Conservation (phyloP, 2,329 filamentous ascomycete genomes). For the Tolypocladium cylindrosporum region DNA sequence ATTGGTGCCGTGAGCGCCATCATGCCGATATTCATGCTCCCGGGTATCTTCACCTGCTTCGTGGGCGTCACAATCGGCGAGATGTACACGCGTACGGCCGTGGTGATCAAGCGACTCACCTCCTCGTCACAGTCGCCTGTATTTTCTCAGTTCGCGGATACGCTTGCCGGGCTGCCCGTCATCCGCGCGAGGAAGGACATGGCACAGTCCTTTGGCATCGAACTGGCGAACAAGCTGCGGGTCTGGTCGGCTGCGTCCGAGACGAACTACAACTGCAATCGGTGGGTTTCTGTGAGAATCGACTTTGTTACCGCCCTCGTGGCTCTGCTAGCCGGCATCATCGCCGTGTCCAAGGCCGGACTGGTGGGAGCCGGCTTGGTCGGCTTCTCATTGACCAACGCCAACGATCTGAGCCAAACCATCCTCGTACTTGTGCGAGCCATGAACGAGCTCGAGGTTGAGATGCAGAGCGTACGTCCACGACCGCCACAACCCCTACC, state of each 20-base stretch:
- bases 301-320: constrained; percentile 45
- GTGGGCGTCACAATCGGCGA: constrained; percentile 36
- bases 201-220: constrained; percentile 33
- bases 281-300: constrained; percentile 45
- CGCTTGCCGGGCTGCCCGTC: constrained; percentile 36
- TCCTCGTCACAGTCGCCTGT: constrained; percentile 42
- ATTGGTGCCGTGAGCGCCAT: constrained; percentile 38
- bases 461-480: constrained; percentile 43
- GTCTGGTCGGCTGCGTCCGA: constrained; percentile 36
- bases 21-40: constrained; percentile 40
- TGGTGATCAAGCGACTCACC: constrained; percentile 33
- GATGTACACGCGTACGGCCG: constrained; percentile 39
- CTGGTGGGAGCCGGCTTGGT: constrained; percentile 40
- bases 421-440: constrained; percentile 41
- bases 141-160: constrained; percentile 47
- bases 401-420: constrained; percentile 41
- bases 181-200: constrained; percentile 42
- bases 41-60: constrained; percentile 33
- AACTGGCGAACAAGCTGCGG: constrained; percentile 40
- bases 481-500: neutral
- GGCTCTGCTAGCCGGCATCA: constrained; percentile 38
- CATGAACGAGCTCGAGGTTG: constrained; percentile 47
- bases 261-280: constrained; percentile 44
- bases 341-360: constrained; percentile 38
- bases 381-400: constrained; percentile 46